phyloP scores from a whole-genome alignment of 2,329 filamentous ascomycete genomes.

The Sporothrix pseudoabietina region DNA sequence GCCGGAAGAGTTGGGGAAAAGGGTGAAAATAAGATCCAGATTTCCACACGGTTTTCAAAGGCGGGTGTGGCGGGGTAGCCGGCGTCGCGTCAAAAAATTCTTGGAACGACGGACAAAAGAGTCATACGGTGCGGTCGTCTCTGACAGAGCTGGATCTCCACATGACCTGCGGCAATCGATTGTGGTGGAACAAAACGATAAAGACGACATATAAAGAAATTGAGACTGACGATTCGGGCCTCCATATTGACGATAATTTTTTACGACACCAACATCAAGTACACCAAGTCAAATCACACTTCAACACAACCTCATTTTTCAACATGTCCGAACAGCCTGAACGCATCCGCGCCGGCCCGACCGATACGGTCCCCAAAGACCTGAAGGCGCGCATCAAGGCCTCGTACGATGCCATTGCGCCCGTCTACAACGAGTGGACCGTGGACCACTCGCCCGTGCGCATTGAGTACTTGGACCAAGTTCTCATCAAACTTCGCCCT shows the following conservation, averaged over 20 bases:
- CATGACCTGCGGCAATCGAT: neutral
- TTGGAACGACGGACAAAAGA: slow-evolving; percentile 3
- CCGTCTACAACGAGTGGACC: slow-evolving; percentile 48
- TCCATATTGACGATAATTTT: neutral
- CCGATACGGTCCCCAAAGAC: slow-evolving; percentile 34
- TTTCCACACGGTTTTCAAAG: neutral
- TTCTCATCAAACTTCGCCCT: neutral
- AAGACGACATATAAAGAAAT: neutral
- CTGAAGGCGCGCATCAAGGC: slow-evolving; percentile 44
- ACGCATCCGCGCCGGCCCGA: neutral
- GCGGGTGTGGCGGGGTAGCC: neutral
- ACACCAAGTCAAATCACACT: neutral
- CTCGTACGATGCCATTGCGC: slow-evolving; percentile 43
- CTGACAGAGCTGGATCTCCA: neutral
- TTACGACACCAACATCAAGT: neutral
- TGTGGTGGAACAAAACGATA: neutral
- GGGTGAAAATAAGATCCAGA: neutral
- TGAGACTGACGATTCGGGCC: neutral
- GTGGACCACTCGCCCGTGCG: slow-evolving; percentile 37
- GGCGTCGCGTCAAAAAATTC: neutral
- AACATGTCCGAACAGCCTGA: neutral
- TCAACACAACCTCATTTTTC: neutral
- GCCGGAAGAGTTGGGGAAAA: neutral
- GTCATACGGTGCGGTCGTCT: neutral
- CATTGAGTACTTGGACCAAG: slow-evolving; percentile 6